These are phyloP conservation scores for Didymella segeticola DNA, from an alignment of 2,329 filamentous ascomycete species.

Conservation along the genomic window DNA sequence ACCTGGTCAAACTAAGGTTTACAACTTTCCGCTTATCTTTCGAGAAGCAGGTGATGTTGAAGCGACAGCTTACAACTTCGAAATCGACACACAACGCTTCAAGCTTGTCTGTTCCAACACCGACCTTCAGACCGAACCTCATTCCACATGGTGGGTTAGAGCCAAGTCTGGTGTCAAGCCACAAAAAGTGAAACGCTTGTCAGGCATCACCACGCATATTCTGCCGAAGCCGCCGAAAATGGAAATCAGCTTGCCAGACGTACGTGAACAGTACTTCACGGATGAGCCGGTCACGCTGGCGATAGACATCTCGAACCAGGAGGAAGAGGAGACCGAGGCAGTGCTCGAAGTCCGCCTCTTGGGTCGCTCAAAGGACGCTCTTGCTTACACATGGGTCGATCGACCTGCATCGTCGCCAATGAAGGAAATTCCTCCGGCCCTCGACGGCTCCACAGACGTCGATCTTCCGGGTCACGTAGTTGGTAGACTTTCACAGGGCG, in stretches of 20 bases:
- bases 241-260: constrained; percentile 70
- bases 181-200: constrained; percentile 38
- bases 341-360: constrained; percentile 73
- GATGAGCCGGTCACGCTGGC: constrained; percentile 76
- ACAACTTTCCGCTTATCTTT: constrained; percentile 74
- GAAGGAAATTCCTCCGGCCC: constrained; percentile 37
- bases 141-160: constrained; percentile 45
- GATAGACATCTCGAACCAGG: constrained; percentile 78
- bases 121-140: constrained; percentile 39
- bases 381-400: constrained; percentile 57
- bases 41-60: constrained; percentile 82
- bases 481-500: constrained; percentile 43
- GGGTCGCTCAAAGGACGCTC: constrained; percentile 59
- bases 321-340: constrained; percentile 78
- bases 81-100: constrained; percentile 70
- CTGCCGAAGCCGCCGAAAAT: constrained; percentile 92
- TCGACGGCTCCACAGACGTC: constrained; percentile 32
- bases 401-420: constrained; percentile 42
- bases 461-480: constrained; percentile 48
- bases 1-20: constrained; percentile 72
- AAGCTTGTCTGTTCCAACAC: constrained; percentile 70
- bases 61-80: constrained; percentile 68
- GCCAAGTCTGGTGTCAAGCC: constrained; percentile 32
- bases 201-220: constrained; percentile 68
- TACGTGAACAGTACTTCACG: constrained; percentile 79